A percentile compares a stretch with the other conserved stretches of the same genome.
phyloP scores from a whole-genome alignment of 805 yeast genomes.

The Zygosaccharomyces siamensis region DNA sequence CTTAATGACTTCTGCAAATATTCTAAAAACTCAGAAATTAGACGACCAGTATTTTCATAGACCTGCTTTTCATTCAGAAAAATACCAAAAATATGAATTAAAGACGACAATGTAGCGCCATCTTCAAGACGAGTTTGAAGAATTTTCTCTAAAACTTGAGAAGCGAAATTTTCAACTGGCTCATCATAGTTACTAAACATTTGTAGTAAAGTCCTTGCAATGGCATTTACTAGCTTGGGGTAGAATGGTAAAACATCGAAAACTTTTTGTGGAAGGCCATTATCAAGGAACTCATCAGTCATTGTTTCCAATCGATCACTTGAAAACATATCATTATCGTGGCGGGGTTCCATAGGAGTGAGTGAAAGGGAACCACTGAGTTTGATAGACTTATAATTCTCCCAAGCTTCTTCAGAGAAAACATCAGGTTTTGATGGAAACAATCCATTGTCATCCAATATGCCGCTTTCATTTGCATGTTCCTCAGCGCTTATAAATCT shows the following conservation, averaged over 20 bases:
- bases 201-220: constrained; percentile 40
- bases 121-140: constrained; percentile 35
- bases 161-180: constrained; percentile 35
- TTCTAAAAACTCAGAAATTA: constrained; percentile 36
- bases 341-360: constrained; percentile 38
- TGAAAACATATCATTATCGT: constrained; percentile 34
- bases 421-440: constrained; percentile 20
- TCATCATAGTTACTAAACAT: constrained; percentile 33
- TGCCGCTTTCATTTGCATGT: constrained; percentile 18
- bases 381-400: constrained; percentile 12
- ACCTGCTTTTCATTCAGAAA: constrained; percentile 39
- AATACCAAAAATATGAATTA: constrained; percentile 41
- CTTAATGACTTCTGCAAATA: constrained; percentile 38
- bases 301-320: constrained; percentile 39
- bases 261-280: constrained; percentile 39
- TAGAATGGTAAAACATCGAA: constrained; percentile 41
- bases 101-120: constrained; percentile 35
- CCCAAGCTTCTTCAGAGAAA: constrained; percentile 35
- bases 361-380: constrained; percentile 25
- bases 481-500: constrained; percentile 24
- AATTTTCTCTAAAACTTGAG: constrained; percentile 37
- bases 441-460: constrained; percentile 21
- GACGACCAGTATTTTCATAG: constrained; percentile 34
- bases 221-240: constrained; percentile 37
- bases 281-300: constrained; percentile 35